These are phyloP conservation scores for Zymoseptoria passerinii DNA, from an alignment of 2,329 filamentous ascomycete species.

Conservation along the genomic window DNA sequence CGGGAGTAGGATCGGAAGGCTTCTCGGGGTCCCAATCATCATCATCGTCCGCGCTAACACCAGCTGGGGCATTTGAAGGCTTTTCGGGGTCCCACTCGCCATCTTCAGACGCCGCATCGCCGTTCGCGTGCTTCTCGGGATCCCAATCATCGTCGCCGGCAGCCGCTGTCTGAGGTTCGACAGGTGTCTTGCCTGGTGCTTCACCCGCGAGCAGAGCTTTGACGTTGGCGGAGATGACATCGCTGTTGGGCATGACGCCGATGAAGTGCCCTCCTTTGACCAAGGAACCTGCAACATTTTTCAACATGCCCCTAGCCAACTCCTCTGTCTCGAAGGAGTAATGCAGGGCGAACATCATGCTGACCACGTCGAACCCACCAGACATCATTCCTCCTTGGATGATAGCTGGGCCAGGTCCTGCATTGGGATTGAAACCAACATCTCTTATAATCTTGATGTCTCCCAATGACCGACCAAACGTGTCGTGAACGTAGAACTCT, in stretches of 20 bases:
- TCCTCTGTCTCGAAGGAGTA: constrained; percentile 92
- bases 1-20: constrained; percentile 36
- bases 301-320: constrained; percentile 84
- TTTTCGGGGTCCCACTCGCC: constrained; percentile 36
- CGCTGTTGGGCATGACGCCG: constrained; percentile 93
- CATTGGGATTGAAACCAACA: constrained; percentile 75
- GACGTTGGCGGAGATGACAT: constrained; percentile 76
- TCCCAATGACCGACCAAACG: constrained; percentile 75
- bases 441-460: constrained; percentile 73
- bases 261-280: constrained; percentile 94
- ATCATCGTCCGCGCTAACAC: constrained; percentile 17
- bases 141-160: constrained; percentile 29
- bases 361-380: constrained; percentile 85
- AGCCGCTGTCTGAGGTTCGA: constrained; percentile 18
- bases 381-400: constrained; percentile 60
- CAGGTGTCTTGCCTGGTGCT: constrained; percentile 33
- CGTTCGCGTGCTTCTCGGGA: constrained; percentile 34
- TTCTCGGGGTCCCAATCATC: constrained; percentile 36
- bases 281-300: constrained; percentile 80
- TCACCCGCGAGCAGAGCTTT: constrained; percentile 59
- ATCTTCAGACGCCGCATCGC: constrained; percentile 18
- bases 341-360: constrained; percentile 99
- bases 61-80: constrained; percentile 35
- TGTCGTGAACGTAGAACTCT: constrained; percentile 85
- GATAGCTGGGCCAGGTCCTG: constrained; percentile 48